Evolutionary conservation across 1,284 basidiomycete species (phyloP).

Genomic region (Cutaneotrichosporon sp.): DNA sequence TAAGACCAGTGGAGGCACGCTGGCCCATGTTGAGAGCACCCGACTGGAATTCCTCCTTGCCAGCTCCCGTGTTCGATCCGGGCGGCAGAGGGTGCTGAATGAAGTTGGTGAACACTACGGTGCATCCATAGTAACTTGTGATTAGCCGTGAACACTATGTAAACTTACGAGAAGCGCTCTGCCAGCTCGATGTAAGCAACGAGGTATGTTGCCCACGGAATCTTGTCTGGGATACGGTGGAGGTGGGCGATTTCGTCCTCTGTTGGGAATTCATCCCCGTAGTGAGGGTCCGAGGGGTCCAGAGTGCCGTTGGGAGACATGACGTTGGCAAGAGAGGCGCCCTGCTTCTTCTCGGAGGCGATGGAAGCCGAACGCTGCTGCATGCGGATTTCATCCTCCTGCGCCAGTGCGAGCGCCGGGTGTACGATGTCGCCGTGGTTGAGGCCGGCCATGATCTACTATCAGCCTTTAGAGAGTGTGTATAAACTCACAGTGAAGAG

Average conservation of each 20-base stretch:
- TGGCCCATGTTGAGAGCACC: conserved; percentile 55
- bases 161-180: conserved; percentile 38
- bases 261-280: conserved; percentile 16
- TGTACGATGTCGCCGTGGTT: not conserved
- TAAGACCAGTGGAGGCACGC: conserved; percentile 33
- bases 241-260: conserved; percentile 17
- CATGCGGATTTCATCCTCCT: not conserved
- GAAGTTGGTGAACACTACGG: conserved; percentile 31
- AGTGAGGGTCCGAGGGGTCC: conserved; percentile 2
- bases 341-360: not conserved
- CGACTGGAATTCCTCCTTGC: conserved; percentile 59
- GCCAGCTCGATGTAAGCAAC: conserved; percentile 45
- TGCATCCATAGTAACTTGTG: conserved; percentile 1
- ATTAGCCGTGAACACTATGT: not conserved
- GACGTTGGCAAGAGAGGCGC: not conserved
- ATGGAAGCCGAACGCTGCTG: not conserved
- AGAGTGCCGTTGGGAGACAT: not conserved
- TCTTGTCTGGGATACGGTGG: conserved; percentile 12
- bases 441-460: not conserved
- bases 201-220: conserved; percentile 11
- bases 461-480: not conserved
- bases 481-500: not conserved
- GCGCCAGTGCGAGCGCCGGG: not conserved
- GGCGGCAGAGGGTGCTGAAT: conserved; percentile 58
- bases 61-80: conserved; percentile 68